Conservation (phyloP, 2,329 filamentous ascomycete genomes). For the Didymella pomorum region DNA sequence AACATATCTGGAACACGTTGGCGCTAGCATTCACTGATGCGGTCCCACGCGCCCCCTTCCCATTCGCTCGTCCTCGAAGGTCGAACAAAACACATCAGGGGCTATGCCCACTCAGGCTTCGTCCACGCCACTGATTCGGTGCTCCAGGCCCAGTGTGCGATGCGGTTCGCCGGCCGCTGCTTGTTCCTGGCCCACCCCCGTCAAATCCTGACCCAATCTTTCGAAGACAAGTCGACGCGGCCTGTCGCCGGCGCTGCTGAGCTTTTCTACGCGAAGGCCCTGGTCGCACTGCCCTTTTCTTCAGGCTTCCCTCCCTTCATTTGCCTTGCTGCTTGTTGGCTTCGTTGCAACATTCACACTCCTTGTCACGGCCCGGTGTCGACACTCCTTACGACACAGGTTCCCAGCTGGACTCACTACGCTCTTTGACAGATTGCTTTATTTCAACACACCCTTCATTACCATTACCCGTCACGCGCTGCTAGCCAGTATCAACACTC, state of each 20-base stretch:
- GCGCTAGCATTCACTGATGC: slow-evolving; percentile 25
- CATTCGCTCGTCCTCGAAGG: slow-evolving; percentile 24
- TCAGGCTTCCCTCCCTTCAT: slow-evolving; percentile 38
- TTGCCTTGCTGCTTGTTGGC: slow-evolving; percentile 37
- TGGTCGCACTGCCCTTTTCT: slow-evolving; percentile 31
- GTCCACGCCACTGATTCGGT: slow-evolving; percentile 12
- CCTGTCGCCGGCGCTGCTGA: slow-evolving; percentile 25
- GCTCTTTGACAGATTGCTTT: slow-evolving; percentile 50
- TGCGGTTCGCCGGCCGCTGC: slow-evolving; percentile 31
- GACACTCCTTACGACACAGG: slow-evolving; percentile 50
- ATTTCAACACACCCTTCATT: slow-evolving; percentile 30
- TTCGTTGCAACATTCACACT: slow-evolving; percentile 37
- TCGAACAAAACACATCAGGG: slow-evolving; percentile 26
- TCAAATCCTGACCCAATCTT: slow-evolving; percentile 38
- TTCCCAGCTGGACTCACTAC: slow-evolving; percentile 40
- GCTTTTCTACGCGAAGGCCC: slow-evolving; percentile 23
- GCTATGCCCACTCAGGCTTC: slow-evolving; percentile 26
- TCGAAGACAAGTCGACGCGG: slow-evolving; percentile 37
- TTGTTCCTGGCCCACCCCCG: slow-evolving; percentile 32
- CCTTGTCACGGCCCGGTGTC: slow-evolving; percentile 47
- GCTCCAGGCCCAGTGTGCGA: slow-evolving; percentile 15
- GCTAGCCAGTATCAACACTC: slow-evolving; percentile 36
- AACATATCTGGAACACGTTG: slow-evolving; percentile 39
- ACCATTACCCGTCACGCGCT: slow-evolving; percentile 33
- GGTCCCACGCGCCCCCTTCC: slow-evolving; percentile 15